Conservation (phyloP, 805 yeast genomes). For the Wickerhamomyces pijperi region DNA sequence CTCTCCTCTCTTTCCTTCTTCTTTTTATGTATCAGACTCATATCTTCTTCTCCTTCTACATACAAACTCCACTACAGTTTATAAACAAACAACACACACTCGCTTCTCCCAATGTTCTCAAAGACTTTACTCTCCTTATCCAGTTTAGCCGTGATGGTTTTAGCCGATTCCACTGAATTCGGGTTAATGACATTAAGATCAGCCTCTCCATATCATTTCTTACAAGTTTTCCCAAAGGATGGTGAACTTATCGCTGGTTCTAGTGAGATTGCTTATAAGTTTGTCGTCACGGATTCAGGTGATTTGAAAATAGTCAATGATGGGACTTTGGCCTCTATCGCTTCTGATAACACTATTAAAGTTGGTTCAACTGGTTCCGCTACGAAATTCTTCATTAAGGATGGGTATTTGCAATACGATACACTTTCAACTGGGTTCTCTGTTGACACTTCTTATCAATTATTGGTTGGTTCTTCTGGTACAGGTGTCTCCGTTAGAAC, state of each 20-base stretch:
- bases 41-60: too few relatives aligned
- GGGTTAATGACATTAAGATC: conserved; percentile 24
- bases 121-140: conserved; percentile 16
- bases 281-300: conserved; percentile 23
- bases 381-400: conserved; percentile 27
- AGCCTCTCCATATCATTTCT: conserved; percentile 24
- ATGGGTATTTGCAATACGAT: conserved; percentile 26
- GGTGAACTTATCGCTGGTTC: conserved; percentile 12
- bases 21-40: too few relatives aligned
- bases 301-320: conserved; percentile 17
- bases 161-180: conserved; percentile 27
- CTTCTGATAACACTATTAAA: conserved; percentile 14
- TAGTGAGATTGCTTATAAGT: conserved; percentile 8
- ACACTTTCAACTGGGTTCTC: conserved; percentile 23
- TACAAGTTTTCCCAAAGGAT: conserved; percentile 13
- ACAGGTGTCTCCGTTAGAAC: conserved; percentile 14
- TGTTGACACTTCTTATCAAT: conserved; percentile 21
- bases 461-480: conserved; percentile 7
- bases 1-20: too few relatives aligned
- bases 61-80: too few relatives aligned
- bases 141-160: conserved; percentile 18
- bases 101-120: conserved; percentile 2
- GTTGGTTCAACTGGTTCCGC: conserved; percentile 20
- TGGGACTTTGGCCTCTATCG: conserved; percentile 20
- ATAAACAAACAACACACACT: too few relatives aligned